Evolutionary conservation across 352 stramenopile species (phyloP).

Genomic region (Pythium coloratum): DNA sequence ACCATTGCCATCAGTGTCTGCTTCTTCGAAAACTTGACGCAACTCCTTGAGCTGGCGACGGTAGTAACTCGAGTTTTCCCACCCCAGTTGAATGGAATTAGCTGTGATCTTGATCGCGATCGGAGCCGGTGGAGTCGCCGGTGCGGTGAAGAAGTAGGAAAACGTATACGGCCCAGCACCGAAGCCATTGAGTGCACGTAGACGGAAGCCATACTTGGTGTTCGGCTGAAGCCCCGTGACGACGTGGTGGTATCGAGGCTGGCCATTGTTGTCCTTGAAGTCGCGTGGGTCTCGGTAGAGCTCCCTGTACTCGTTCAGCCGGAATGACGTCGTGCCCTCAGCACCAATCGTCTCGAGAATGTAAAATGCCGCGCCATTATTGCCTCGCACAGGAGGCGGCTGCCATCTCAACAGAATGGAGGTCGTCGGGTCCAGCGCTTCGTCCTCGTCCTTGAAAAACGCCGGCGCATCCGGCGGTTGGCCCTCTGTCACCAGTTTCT

Average conservation of each 20-base stretch:
- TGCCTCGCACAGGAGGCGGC: slow-evolving; percentile 53
- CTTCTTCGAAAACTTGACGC: slow-evolving; percentile 77
- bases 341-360: slow-evolving; percentile 78
- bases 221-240: slow-evolving; percentile 71
- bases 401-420: slow-evolving; percentile 69
- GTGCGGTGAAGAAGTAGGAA: slow-evolving; percentile 82
- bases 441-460: slow-evolving; percentile 55
- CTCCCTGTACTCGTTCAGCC: slow-evolving; percentile 74
- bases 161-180: slow-evolving; percentile 86
- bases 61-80: slow-evolving; percentile 74
- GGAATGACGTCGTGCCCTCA: slow-evolving; percentile 65
- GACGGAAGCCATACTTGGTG: slow-evolving; percentile 89
- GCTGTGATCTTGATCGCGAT: slow-evolving; percentile 60
- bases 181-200: slow-evolving; percentile 91
- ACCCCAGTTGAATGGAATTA: slow-evolving; percentile 76
- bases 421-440: slow-evolving; percentile 66
- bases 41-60: slow-evolving; percentile 69
- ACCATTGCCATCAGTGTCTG: slow-evolving; percentile 70
- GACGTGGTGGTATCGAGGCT: slow-evolving; percentile 77
- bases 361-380: slow-evolving; percentile 81
- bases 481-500: slow-evolving; percentile 66
- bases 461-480: slow-evolving; percentile 54
- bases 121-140: slow-evolving; percentile 62
- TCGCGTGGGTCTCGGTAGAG: slow-evolving; percentile 88
- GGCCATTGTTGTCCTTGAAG: slow-evolving; percentile 74